Evolutionary conservation across 331 rosid genomes (phyloP), one percentile per base, ranked within the genome.

Genomic region (Prunus yedoensis): DNA sequence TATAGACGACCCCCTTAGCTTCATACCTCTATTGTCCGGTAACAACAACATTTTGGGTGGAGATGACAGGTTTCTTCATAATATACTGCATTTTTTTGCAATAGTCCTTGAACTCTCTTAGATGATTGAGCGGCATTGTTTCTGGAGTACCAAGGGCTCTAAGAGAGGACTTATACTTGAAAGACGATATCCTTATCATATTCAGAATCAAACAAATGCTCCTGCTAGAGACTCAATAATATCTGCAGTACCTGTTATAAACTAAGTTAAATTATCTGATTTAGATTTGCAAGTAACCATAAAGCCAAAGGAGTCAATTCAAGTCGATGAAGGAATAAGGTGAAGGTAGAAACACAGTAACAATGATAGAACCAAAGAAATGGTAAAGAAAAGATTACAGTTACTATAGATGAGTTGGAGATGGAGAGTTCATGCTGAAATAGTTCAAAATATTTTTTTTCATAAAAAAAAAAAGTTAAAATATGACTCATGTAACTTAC

Each of bases 141-240:
- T 87, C 84, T 0, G 95, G 98, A 15, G 96, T 87, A 17, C 21
- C 51, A 91, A 80, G 3, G 97, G 96, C 71, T 91, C 96, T 76
- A 94, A 78, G 53, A 94, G 90, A n/a, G 90, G 96, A 67, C 83
- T 73, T 57, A 94, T 83, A 65, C 97, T 86, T 73, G 47, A 77
- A 88, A 87, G 54, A 91, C 93, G 9, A 25, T 62, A 23, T 89
- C 88, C 71, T 87, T 80, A 2, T 81, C 16, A 82, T 79, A 90
- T 28, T 84, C 88, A 0, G 98, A 94, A 77, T 94, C 97, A n/a
- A 17, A 94, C 91, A 27, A 79, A 75, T 60, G 98, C 98, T 62
- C 98, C 98, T 10, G 92, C 98, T 58, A 94, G 49, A 82, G 98
- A 90, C 82, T 94, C 96, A 7, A 94, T 79, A 12, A 94, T 77